Percentiles rank a stretch among this genome's conserved stretches.
Conservation (phyloP, 148 eudicot species). For the Chenopodium album region DNA sequence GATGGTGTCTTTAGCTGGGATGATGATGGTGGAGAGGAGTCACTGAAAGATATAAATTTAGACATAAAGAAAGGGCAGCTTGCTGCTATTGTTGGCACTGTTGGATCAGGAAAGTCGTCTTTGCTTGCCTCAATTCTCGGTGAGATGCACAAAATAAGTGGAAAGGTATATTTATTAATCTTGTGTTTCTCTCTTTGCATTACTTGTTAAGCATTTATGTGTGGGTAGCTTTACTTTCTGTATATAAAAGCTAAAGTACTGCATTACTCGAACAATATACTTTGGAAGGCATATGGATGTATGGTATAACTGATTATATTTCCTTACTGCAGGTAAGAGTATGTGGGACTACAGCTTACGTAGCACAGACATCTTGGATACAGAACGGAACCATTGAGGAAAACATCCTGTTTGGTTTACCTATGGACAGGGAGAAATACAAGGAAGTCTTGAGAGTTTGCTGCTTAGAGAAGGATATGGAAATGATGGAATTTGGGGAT, state of each 20-base stretch:
- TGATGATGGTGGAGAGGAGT: conserved; percentile 56
- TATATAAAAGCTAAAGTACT: background rate
- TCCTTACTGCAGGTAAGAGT: conserved; percentile 54
- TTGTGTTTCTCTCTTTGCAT: background rate
- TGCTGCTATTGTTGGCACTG: conserved; percentile 88
- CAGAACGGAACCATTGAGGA: conserved; percentile 85
- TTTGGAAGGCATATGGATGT: background rate
- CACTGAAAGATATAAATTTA: conserved; percentile 50
- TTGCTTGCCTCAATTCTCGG: conserved; percentile 79
- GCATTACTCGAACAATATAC: background rate
- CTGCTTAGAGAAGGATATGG: conserved; percentile 79
- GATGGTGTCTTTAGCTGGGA: conserved; percentile 86
- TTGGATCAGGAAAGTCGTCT: conserved; percentile 92
- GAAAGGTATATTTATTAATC: conserved; percentile 52
- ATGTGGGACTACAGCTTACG: conserved; percentile 90
- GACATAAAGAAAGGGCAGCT: conserved; percentile 73
- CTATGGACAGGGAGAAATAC: conserved; percentile 68
- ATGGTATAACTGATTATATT: background rate
- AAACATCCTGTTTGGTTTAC: conserved; percentile 77
- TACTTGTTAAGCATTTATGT: background rate
- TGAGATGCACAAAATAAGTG: conserved; percentile 87
- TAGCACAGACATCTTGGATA: conserved; percentile 96
- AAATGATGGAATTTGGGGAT: conserved; percentile 97
- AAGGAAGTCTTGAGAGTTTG: conserved; percentile 71
- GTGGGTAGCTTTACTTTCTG: background rate